phyloP scores from a whole-genome alignment of 371 early-diverging fungal genomes.

The Mortierella sp. region DNA sequence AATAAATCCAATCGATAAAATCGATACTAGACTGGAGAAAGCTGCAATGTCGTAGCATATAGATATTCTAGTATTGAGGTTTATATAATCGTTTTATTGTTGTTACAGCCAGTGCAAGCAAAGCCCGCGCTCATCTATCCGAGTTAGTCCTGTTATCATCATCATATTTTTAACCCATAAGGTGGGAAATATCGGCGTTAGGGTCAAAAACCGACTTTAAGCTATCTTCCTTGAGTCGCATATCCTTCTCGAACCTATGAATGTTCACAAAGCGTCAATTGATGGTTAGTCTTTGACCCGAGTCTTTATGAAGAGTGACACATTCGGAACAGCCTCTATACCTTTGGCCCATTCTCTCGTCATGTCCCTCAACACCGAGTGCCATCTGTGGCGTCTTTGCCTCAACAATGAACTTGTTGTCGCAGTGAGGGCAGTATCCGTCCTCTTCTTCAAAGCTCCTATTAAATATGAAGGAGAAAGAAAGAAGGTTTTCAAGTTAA shows the following conservation, averaged over 20 bases:
- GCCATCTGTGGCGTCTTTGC: constrained; percentile 89
- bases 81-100: neutral
- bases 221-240: constrained; percentile 49
- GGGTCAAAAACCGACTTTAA: constrained; percentile 37
- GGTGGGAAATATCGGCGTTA: constrained; percentile 33
- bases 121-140: neutral
- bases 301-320: neutral
- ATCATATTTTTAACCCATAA: constrained; percentile 26
- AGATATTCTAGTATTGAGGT: neutral
- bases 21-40: neutral
- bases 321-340: constrained; percentile 23
- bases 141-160: neutral
- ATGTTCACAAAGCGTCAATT: neutral
- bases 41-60: neutral
- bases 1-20: neutral
- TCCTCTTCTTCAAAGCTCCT: constrained; percentile 94
- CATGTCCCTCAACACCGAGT: constrained; percentile 93
- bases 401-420: constrained; percentile 96
- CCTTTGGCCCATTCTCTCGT: constrained; percentile 81
- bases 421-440: constrained; percentile 98
- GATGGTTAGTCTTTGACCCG: neutral
- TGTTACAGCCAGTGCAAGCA: neutral
- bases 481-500: constrained; percentile 1
- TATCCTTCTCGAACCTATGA: constrained; percentile 53
- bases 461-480: constrained; percentile 1